Conservation (phyloP, 805 yeast species). For the Schwanniomyces occidentalis region DNA sequence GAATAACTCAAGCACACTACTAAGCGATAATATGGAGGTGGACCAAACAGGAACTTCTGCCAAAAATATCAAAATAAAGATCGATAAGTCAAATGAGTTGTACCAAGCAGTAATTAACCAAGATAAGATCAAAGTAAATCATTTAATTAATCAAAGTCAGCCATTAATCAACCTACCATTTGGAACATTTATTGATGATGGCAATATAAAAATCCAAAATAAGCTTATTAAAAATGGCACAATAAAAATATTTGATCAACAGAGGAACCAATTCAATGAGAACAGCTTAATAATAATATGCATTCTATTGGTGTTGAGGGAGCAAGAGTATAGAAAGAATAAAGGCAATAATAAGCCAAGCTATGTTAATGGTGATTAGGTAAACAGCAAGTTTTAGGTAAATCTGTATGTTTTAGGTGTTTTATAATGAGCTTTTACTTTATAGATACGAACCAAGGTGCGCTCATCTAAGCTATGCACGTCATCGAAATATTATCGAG, state of each 20-base stretch:
- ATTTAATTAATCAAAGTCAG: constrained; percentile 15
- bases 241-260: constrained; percentile 18
- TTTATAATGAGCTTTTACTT: no score
- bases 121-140: constrained; percentile 19
- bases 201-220: constrained; percentile 20
- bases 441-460: no score
- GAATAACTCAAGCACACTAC: constrained; percentile 14
- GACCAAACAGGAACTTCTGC: constrained; percentile 5
- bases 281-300: constrained; percentile 23
- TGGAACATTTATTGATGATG: constrained; percentile 30
- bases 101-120: constrained; percentile 21
- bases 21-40: constrained; percentile 22
- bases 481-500: no score
- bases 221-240: constrained; percentile 22
- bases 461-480: no score
- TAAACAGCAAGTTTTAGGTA: no score
- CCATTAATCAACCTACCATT: constrained; percentile 26
- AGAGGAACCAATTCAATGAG: constrained; percentile 12
- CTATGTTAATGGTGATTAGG: no score
- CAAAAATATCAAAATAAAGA: constrained; percentile 11
- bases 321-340: constrained; percentile 34
- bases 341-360: constrained; percentile 30
- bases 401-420: no score
- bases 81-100: constrained; percentile 16
- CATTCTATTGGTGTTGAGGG: constrained; percentile 28